Percentiles rank a stretch among this genome's conserved stretches.
phyloP scores from a whole-genome alignment of 768 basidiomycete species.

The Auricularia sp. region DNA sequence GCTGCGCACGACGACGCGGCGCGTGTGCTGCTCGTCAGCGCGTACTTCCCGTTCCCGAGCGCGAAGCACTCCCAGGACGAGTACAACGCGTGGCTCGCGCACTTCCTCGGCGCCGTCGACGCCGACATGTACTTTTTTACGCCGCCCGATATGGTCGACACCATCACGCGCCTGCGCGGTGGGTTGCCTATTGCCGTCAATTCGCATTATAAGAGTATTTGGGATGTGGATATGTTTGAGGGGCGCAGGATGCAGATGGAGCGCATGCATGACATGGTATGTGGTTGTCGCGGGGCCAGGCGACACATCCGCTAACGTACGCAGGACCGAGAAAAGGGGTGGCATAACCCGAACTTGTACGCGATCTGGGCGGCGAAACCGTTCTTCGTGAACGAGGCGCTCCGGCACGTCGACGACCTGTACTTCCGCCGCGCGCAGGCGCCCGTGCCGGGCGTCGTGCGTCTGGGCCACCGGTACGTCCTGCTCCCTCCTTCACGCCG shows the following conservation, averaged over 20 bases:
- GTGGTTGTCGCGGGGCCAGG: too few relatives aligned
- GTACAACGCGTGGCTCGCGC: slow-evolving; percentile 33
- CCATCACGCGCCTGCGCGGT: slow-evolving; percentile 1
- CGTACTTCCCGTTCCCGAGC: slow-evolving; percentile 40
- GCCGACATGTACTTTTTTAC: slow-evolving; percentile 47
- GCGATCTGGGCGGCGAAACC: slow-evolving; percentile 49
- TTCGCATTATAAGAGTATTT: not conserved
- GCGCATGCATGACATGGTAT: too few relatives aligned
- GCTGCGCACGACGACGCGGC: not conserved
- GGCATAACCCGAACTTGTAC: slow-evolving; percentile 40
- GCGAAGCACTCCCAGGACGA: slow-evolving; percentile 38
- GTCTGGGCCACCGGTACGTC: not conserved
- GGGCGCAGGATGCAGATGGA: too few relatives aligned
- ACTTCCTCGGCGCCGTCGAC: slow-evolving; percentile 33
- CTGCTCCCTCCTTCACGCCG: too few relatives aligned
- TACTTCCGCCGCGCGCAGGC: not conserved
- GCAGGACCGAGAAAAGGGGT: slow-evolving; percentile 37
- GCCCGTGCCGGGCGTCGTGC: not conserved
- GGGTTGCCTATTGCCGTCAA: not conserved
- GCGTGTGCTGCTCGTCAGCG: slow-evolving; percentile 39
- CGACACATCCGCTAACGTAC: not conserved
- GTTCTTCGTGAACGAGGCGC: slow-evolving; percentile 35
- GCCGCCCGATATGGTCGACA: slow-evolving; percentile 20
- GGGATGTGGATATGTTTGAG: slow-evolving; percentile 15
- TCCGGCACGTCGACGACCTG: slow-evolving; percentile 12